Evolutionary conservation across 1,284 basidiomycete genomes (phyloP).

Genomic region (Ustilago curta): DNA sequence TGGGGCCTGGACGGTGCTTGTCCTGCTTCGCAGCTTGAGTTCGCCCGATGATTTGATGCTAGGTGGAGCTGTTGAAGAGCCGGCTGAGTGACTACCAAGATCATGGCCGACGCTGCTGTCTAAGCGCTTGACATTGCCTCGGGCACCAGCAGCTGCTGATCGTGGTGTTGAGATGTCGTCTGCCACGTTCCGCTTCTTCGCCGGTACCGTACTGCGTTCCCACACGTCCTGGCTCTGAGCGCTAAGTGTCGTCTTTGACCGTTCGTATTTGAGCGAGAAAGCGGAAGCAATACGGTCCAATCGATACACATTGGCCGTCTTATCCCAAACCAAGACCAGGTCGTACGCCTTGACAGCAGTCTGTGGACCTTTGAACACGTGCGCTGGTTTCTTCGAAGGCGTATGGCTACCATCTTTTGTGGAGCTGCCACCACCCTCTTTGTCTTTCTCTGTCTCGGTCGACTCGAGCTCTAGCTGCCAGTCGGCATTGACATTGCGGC

Average conservation of each 20-base stretch:
- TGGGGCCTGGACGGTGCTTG: slow-evolving; percentile 10
- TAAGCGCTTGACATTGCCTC: not conserved
- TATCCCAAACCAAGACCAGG: slow-evolving; percentile 41
- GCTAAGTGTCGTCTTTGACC: slow-evolving; percentile 40
- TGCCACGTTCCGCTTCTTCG: slow-evolving; percentile 8
- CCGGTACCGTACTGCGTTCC: slow-evolving; percentile 3
- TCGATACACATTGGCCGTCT: slow-evolving; percentile 13
- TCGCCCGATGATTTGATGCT: slow-evolving; percentile 5
- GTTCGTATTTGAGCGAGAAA: slow-evolving; percentile 41
- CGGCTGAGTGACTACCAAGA: not conserved
- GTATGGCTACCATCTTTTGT: not conserved
- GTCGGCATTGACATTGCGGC: slow-evolving; percentile 22
- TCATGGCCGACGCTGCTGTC: not conserved
- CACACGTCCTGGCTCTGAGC: slow-evolving; percentile 16
- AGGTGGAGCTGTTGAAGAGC: not conserved
- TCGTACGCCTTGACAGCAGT: slow-evolving; percentile 30
- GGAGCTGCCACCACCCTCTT: not conserved
- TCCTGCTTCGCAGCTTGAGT: slow-evolving; percentile 15
- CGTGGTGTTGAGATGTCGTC: not conserved
- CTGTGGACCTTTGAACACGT: slow-evolving; percentile 43
- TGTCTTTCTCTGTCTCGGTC: slow-evolving; percentile 6
- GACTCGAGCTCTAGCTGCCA: slow-evolving; percentile 48
- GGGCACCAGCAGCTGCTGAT: not conserved
- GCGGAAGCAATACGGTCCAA: slow-evolving; percentile 36
- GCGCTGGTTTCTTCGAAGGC: slow-evolving; percentile 16